Percentiles rank a stretch among this genome's conserved stretches.
These are phyloP conservation scores for Arxiozyma slooffiae DNA, from an alignment of 1,139 yeast genomes.

Conservation along the genomic window DNA sequence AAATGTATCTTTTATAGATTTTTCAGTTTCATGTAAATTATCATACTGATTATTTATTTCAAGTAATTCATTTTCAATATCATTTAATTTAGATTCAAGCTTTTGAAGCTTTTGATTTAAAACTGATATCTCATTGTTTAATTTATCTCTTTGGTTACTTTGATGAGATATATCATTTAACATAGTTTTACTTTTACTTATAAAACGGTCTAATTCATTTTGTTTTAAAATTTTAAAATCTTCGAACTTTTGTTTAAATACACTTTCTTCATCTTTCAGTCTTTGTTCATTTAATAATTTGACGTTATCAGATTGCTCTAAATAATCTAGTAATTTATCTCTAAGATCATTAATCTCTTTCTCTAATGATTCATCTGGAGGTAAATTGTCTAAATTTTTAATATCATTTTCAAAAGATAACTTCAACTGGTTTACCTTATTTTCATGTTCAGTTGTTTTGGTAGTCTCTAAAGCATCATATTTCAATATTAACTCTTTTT, in stretches of 20 bases:
- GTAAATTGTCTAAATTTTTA: conserved; percentile 8
- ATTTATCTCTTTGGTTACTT: neutral
- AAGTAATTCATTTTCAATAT: conserved; percentile 8
- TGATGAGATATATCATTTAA: neutral
- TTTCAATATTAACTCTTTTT: conserved; percentile 4
- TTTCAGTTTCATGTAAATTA: neutral
- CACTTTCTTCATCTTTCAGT: conserved; percentile 5
- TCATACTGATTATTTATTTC: conserved; percentile 9
- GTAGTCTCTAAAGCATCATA: conserved; percentile 3
- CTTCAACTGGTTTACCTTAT: conserved; percentile 3
- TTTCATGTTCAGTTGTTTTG: conserved; percentile 2
- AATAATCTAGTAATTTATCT: conserved; percentile 1
- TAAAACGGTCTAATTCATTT: conserved; percentile 6
- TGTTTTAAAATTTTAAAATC: conserved; percentile 10
- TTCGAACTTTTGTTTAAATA: neutral
- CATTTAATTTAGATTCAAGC: conserved; percentile 6
- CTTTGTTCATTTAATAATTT: conserved; percentile 2
- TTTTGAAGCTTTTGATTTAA: conserved; percentile 8
- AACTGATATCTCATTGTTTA: conserved; percentile 4
- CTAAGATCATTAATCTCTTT: conserved; percentile 7
- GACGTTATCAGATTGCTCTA: conserved; percentile 5
- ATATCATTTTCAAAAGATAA: conserved; percentile 9
- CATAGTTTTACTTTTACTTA: neutral
- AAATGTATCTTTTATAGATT: conserved; percentile 5
- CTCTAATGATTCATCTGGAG: conserved; percentile 9